phyloP scores from a whole-genome alignment of 83 land plant genomes.

The Diphasiastrum complanatum region DNA sequence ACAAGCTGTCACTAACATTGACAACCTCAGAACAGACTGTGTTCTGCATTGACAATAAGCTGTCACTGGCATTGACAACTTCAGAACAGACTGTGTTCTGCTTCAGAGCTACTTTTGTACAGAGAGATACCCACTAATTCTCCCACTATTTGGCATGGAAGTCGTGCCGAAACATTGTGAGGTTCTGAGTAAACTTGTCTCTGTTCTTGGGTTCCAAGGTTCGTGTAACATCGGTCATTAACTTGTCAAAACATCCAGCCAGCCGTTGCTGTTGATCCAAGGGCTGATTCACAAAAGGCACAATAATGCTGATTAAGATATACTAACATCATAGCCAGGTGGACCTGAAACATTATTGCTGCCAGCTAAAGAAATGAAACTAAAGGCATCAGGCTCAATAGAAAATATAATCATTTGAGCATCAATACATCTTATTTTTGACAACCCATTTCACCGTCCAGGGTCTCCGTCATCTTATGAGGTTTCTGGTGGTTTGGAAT shows the following conservation, averaged over 20 bases:
- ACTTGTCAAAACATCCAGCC: conserved; percentile 68
- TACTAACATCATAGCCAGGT: conserved; percentile 31
- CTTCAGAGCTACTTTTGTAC: too few species aligned
- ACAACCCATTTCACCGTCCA: background rate
- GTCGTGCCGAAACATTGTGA: conserved; percentile 80
- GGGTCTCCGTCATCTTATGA: too few species aligned
- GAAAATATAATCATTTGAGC: background rate
- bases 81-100: too few species aligned
- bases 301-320: background rate
- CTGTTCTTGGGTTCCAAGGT: conserved; percentile 83
- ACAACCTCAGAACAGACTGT: too few species aligned
- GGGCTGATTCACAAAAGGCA: conserved; percentile 32
- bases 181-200: conserved; percentile 89
- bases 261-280: conserved; percentile 76
- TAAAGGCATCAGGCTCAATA: background rate
- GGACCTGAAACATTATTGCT: background rate
- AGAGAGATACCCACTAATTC: too few species aligned
- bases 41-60: too few species aligned
- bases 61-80: too few species aligned
- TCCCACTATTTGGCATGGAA: conserved; percentile 69
- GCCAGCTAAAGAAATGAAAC: conserved; percentile 4
- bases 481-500: too few species aligned
- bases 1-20: too few species aligned
- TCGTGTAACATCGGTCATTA: conserved; percentile 83
- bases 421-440: background rate